Conservation (phyloP, 176 grass and related monocot genomes). For the Oryza glumipatula region DNA sequence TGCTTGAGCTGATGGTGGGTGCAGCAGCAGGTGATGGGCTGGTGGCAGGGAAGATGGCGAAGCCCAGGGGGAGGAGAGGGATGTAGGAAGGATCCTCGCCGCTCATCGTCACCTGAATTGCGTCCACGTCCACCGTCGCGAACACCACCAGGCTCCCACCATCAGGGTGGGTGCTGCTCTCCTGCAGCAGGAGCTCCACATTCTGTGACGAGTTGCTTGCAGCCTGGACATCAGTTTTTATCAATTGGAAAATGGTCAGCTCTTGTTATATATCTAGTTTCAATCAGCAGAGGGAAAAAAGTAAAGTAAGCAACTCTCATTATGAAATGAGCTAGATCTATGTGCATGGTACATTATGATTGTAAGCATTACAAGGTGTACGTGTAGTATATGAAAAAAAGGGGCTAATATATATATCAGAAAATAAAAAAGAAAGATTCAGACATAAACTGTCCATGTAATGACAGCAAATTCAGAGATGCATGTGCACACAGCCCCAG, state of each 20-base stretch:
- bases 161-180: slow-evolving; percentile 85
- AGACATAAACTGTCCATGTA: not conserved
- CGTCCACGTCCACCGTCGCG: slow-evolving; percentile 79
- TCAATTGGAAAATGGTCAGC: slow-evolving; percentile 15
- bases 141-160: slow-evolving; percentile 85
- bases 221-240: slow-evolving; percentile 48
- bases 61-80: slow-evolving; percentile 82
- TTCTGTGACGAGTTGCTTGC: slow-evolving; percentile 96
- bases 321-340: not conserved
- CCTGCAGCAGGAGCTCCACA: slow-evolving; percentile 96
- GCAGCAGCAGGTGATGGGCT: slow-evolving; percentile 29
- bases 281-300: not conserved
- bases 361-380: not conserved
- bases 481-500: slow-evolving; percentile 28
- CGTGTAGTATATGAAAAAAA: not conserved
- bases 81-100: slow-evolving; percentile 94
- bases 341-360: not conserved
- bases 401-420: not conserved
- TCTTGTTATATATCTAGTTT: not conserved
- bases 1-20: slow-evolving; percentile 25
- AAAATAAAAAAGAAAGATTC: not conserved
- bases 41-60: slow-evolving; percentile 72
- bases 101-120: slow-evolving; percentile 91
- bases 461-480: not conserved
- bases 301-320: not conserved